Percentiles rank a stretch among this genome's conserved stretches.
Conservation (phyloP, 345 rosid genomes). For the Carallia pectinifolia region DNA sequence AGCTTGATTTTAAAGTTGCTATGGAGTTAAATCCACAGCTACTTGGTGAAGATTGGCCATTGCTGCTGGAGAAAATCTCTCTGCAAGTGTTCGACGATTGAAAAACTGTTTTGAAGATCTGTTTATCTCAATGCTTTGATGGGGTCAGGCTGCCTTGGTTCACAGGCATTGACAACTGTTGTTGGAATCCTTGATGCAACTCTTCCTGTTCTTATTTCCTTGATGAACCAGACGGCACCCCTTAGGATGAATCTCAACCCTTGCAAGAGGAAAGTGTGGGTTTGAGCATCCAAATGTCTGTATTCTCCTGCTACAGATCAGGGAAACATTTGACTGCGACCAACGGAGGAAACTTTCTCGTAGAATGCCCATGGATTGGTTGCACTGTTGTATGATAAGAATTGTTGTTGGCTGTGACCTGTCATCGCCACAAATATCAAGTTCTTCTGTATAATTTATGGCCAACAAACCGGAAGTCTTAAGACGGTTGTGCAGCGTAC, state of each 20-base stretch:
- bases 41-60: conserved; percentile 52
- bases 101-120: conserved; percentile 9
- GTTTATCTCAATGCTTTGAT: conserved; percentile 14
- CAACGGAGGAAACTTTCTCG: conserved; percentile 20
- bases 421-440: conserved; percentile 37
- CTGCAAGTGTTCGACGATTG: conserved; percentile 21
- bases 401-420: conserved; percentile 30
- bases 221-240: neutral
- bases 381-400: conserved; percentile 32
- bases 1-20: conserved; percentile 38
- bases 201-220: neutral
- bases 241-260: conserved; percentile 21
- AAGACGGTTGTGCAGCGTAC: conserved; percentile 41
- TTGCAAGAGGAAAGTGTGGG: conserved; percentile 3
- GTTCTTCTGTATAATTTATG: conserved; percentile 37
- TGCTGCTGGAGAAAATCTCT: conserved; percentile 46
- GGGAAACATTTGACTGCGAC: conserved; percentile 19
- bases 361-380: conserved; percentile 22
- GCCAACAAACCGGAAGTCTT: conserved; percentile 18
- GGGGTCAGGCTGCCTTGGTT: conserved; percentile 5
- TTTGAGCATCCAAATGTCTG: conserved; percentile 2
- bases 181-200: neutral
- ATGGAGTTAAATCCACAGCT: conserved; percentile 51
- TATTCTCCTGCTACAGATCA: conserved; percentile 15
- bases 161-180: neutral